Evolutionary conservation across 2,329 filamentous ascomycete genomes (phyloP).

Genomic region (Talaromyces funiculosus): DNA sequence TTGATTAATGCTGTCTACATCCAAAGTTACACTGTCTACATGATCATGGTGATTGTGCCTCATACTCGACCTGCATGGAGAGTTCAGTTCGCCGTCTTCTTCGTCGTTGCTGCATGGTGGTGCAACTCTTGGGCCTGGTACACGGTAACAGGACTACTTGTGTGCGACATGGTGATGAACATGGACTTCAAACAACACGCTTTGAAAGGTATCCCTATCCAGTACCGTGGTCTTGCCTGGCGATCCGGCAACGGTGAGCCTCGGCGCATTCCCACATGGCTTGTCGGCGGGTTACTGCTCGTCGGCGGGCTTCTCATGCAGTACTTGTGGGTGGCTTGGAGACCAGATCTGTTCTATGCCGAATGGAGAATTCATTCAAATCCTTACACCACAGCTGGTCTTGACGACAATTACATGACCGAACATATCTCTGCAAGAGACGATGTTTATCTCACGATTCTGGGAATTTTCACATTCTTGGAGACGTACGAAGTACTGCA

Average conservation of each 20-base stretch:
- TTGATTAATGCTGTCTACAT: slow-evolving; percentile 41
- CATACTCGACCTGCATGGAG: slow-evolving; percentile 31
- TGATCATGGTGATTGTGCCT: slow-evolving; percentile 44
- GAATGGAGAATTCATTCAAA: slow-evolving; percentile 40
- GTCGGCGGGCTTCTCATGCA: slow-evolving; percentile 36
- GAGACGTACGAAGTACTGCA: slow-evolving; percentile 37
- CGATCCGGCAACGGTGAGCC: background rate
- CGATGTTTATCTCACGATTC: slow-evolving; percentile 42
- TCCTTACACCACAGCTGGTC: slow-evolving; percentile 33
- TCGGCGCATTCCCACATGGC: slow-evolving; percentile 25
- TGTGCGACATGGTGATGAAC: slow-evolving; percentile 39
- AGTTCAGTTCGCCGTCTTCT: slow-evolving; percentile 32
- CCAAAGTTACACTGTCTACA: slow-evolving; percentile 46
- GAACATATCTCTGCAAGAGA: slow-evolving; percentile 34
- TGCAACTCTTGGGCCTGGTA: slow-evolving; percentile 40
- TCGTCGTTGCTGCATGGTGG: slow-evolving; percentile 44
- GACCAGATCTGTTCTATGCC: slow-evolving; percentile 28
- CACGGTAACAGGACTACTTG: slow-evolving; percentile 36
- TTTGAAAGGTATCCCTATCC: slow-evolving; percentile 19
- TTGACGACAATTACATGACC: slow-evolving; percentile 32
- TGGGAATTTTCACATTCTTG: slow-evolving; percentile 38
- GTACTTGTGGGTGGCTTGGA: slow-evolving; percentile 40
- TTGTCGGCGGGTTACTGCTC: slow-evolving; percentile 27
- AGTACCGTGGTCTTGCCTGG: slow-evolving; percentile 16
- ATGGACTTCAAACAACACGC: slow-evolving; percentile 33